Evolutionary conservation across 2,329 filamentous ascomycete species (phyloP).

Genomic region (Paecilomyces formosus): DNA sequence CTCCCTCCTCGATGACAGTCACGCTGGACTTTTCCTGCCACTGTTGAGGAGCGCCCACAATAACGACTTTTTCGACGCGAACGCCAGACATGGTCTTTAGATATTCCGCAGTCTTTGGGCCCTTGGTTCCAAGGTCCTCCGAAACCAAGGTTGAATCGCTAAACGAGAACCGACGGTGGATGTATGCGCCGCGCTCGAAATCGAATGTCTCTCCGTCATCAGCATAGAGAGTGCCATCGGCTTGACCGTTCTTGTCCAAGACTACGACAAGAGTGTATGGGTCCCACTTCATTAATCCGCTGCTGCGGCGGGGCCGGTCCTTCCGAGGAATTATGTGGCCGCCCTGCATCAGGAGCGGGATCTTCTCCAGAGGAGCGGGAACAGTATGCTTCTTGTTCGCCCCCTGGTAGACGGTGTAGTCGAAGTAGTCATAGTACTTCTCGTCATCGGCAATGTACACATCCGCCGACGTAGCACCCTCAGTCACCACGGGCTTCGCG

Average conservation of each 20-base stretch:
- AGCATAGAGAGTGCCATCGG: slow-evolving; percentile 76
- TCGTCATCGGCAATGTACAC: slow-evolving; percentile 86
- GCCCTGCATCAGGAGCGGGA: slow-evolving; percentile 85
- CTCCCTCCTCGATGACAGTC: slow-evolving; percentile 40
- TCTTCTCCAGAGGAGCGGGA: slow-evolving; percentile 71
- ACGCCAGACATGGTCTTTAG: slow-evolving; percentile 72
- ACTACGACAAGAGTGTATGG: slow-evolving; percentile 86
- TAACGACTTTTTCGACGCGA: slow-evolving; percentile 71
- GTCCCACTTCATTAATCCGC: slow-evolving; percentile 84
- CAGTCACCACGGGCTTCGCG: slow-evolving; percentile 80
- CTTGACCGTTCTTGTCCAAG: slow-evolving; percentile 60
- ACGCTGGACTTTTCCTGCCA: slow-evolving; percentile 63
- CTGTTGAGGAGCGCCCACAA: slow-evolving; percentile 67
- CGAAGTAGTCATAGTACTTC: slow-evolving; percentile 93
- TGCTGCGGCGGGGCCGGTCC: slow-evolving; percentile 78
- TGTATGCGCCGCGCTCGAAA: slow-evolving; percentile 75
- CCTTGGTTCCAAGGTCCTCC: slow-evolving; percentile 56
- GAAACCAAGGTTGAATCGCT: slow-evolving; percentile 55
- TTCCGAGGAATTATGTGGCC: slow-evolving; percentile 88
- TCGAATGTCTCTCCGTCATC: slow-evolving; percentile 95
- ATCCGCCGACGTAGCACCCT: slow-evolving; percentile 64
- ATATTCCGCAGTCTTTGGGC: slow-evolving; percentile 63
- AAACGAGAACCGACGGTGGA: slow-evolving; percentile 74
- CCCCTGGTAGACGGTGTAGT: slow-evolving; percentile 67
- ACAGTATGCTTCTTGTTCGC: slow-evolving; percentile 64